Conservation (phyloP, 345 rosid genomes). For the Salix caprea region DNA sequence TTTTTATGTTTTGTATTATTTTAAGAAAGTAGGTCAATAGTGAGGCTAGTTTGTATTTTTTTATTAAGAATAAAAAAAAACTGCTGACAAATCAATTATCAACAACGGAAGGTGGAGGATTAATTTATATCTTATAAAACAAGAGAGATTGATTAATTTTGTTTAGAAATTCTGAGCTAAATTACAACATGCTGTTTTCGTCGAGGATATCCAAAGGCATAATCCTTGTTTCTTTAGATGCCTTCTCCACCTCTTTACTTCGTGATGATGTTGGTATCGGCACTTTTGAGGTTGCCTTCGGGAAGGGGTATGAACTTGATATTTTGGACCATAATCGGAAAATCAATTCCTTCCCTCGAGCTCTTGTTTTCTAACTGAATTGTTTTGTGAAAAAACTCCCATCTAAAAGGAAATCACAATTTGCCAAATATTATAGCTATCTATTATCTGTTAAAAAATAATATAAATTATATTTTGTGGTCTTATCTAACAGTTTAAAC, state of each 20-base stretch:
- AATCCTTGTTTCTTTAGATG: no score
- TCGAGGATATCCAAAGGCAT: no score
- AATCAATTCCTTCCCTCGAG: neutral
- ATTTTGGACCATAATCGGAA: neutral
- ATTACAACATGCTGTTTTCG: neutral
- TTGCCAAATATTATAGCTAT: no score
- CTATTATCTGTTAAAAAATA: no score
- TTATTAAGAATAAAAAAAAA: neutral
- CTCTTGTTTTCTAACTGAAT: neutral
- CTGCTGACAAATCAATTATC: neutral
- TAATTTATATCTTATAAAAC: no score
- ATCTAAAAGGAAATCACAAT: neutral
- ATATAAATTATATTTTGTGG: no score
- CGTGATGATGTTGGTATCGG: no score
- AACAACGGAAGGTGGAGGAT: neutral
- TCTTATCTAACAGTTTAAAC: rapidly evolving
- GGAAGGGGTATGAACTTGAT: no score
- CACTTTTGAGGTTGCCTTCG: no score
- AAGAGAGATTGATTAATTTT: neutral
- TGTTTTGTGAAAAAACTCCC: neutral
- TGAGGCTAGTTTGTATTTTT: neutral
- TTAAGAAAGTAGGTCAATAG: neutral
- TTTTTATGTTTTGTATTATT: no score
- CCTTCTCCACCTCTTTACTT: no score
- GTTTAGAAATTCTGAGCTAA: neutral